Conservation (phyloP, 768 basidiomycete species). For the Rhizopogon vesiculosus region DNA sequence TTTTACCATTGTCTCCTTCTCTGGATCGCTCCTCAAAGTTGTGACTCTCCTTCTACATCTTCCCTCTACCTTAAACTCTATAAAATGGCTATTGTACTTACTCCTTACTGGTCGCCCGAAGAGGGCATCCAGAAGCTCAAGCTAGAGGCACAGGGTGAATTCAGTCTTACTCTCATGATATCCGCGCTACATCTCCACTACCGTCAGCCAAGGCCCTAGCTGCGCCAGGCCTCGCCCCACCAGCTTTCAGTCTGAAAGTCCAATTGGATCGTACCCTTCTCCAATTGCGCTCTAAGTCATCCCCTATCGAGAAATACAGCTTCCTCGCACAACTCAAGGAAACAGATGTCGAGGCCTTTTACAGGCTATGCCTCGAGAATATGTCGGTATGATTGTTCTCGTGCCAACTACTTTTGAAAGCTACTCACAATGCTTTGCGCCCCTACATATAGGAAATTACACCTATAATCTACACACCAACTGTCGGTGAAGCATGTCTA, state of each 20-base stretch:
- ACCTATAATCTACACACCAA: slow-evolving; percentile 89
- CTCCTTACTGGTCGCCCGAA: slow-evolving; percentile 55
- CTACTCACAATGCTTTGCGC: neutral
- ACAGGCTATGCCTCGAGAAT: slow-evolving; percentile 65
- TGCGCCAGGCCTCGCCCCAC: slow-evolving; percentile 57
- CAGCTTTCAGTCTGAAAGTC: slow-evolving; percentile 44
- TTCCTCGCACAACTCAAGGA: slow-evolving; percentile 74
- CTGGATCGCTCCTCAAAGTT: neutral
- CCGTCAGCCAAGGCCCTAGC: slow-evolving; percentile 36
- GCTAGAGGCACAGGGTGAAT: slow-evolving; percentile 48
- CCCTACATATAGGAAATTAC: slow-evolving; percentile 40
- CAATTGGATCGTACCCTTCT: slow-evolving; percentile 57
- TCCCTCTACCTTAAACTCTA: neutral
- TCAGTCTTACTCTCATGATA: neutral
- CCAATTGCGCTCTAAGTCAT: slow-evolving; percentile 75
- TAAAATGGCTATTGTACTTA: slow-evolving; percentile 58
- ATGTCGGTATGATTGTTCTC: slow-evolving; percentile 48
- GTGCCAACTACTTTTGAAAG: neutral
- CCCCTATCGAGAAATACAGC: slow-evolving; percentile 78
- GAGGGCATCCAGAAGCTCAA: slow-evolving; percentile 72
- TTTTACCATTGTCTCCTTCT: neutral
- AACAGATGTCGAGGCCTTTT: slow-evolving; percentile 72
- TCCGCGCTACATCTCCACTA: slow-evolving; percentile 2
- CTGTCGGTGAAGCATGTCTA: slow-evolving; percentile 87
- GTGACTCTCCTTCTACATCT: neutral